phyloP scores from a whole-genome alignment of 768 basidiomycete species.

The Pholiota molesta region DNA sequence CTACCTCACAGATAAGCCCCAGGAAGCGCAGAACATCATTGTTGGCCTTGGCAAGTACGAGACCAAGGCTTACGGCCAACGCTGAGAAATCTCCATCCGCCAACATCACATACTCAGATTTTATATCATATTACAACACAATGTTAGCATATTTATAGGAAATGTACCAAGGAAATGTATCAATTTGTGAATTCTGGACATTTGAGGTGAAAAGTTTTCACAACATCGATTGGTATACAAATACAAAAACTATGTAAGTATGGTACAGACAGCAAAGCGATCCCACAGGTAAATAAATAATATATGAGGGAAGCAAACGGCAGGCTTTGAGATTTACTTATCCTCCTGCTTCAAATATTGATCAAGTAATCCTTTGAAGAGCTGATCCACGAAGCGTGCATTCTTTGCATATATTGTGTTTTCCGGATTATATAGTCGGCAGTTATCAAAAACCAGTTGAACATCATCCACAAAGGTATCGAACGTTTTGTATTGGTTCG shows the following conservation, averaged over 20 bases:
- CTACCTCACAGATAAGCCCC: conserved; percentile 63
- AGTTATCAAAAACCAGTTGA: conserved; percentile 87
- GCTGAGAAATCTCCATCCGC: conserved; percentile 30
- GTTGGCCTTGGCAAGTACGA: conserved; percentile 61
- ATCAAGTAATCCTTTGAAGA: conserved; percentile 58
- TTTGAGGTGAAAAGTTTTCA: too few relatives aligned
- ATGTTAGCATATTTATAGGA: neutral
- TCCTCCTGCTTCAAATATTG: conserved; percentile 31
- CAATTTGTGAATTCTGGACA: neutral
- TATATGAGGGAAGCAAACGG: neutral
- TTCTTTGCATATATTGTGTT: conserved; percentile 79
- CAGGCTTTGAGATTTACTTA: conserved; percentile 19
- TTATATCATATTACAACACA: neutral
- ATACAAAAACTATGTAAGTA: conserved; percentile 6
- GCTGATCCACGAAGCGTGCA: conserved; percentile 83
- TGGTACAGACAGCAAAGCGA: conserved; percentile 1
- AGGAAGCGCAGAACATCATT: conserved; percentile 83
- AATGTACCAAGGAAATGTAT: conserved; percentile 1
- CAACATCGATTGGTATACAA: conserved; percentile 5
- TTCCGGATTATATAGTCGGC: conserved; percentile 85
- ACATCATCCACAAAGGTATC: conserved; percentile 80
- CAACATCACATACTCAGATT: neutral
- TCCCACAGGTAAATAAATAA: conserved; percentile 4
- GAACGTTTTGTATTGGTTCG: conserved; percentile 78
- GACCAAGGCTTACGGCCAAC: conserved; percentile 54